Base-by-base conservation (phyloP, 2,329 filamentous ascomycete genomes). In the Aspergillus novoparasiticus region DNA sequence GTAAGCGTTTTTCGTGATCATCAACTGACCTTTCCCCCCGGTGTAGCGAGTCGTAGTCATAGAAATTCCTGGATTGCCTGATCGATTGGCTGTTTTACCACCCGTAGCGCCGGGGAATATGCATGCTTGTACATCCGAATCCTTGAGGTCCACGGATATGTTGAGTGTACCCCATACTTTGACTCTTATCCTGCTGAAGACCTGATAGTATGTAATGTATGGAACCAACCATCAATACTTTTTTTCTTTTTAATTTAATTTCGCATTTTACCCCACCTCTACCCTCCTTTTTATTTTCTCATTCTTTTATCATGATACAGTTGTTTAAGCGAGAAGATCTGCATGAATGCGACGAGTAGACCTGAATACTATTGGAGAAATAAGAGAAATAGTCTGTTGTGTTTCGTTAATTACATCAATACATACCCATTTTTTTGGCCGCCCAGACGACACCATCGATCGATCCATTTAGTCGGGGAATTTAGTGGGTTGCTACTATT, bases 51-150 rank as follows among this genome's bases (percentile, higher is more conserved):
- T 39, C 30, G n/a, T 60, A 56, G 65, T 60, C 41, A 56, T 36
- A 30, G 57, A 59, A 59, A 56, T 64, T 53, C 56, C 41, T 51
- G 57, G 45, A 57, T 59, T 63, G 61, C 41, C 55, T 60, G 53
- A 60, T 64, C 58, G 34, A 68, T 66, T 68, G 65, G 67, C 57
- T 56, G 58, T 41, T 48, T 48, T 51, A 19, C 48, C 23, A 55
- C 36, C 36, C 23, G 58, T 45, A 43, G 58, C 39, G 58, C 36
- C 48, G 57, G 62, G 62, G 60, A 56, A 58, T 60, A 64, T 61
- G 61, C 63, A 63, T 56, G 34, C 59, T 59, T 62, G 60, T 64
- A 46, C 57, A 46, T 57, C 55, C 43, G 60, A 51, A 51, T 56
- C 54, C 51, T 41, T 26, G 32, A 55, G 46, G 41, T 58, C 45